Evolutionary conservation across 1,284 basidiomycete species (phyloP), one percentile per base, ranked within the genome.

Genomic region (Agroathelia rolfsii): DNA sequence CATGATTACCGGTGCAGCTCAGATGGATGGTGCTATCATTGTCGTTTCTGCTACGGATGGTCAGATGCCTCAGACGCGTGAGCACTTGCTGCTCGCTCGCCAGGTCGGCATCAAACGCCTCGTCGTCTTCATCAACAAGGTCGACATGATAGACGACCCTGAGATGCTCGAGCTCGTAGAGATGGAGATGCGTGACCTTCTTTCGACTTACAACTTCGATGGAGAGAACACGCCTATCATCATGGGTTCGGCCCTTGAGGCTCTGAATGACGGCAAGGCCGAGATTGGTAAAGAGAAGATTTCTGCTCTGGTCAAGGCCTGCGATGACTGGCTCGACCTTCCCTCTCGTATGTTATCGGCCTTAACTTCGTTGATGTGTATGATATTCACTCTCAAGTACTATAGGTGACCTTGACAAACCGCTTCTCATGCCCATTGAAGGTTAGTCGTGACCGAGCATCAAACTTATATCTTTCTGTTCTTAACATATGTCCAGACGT

Each of bases 121-220:
- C 25, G 89, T 98, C 43, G 95, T 99, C 46, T 99, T 97, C 70
- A 93, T 99, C 61, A 99, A 98, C 84, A 96, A 97, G 66, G 83
- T 98, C 43, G 95, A 99, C 65, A 78, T 86, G 69, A 85, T 98
- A 40, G 77, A 86, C 43, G 95, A 99, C 71, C 75, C 80, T 19
- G 95, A 99, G 72, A 97, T 98, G 92, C 70, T 98, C 40, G 92
- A 97, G 67, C 83, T 98, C 38, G 95, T 99, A 43, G 95, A 99
- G 52, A 98, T 99, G 94, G 95, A 99, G 72, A 99, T 99, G 84
- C 82, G 95, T 38, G 95, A 99, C 55, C 69, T 99, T n/a, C 74
- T 99, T 29, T 66, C 76, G 17, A 82, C 81, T 17, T 93, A 92
- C 64, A 88, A 88, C 52, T 99, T 87, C 47, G 94, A 98, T 50